Evolutionary conservation across 2,329 filamentous ascomycete species (phyloP), one percentile per base, ranked within the genome.

Genomic region (Parafenestella ontariensis): DNA sequence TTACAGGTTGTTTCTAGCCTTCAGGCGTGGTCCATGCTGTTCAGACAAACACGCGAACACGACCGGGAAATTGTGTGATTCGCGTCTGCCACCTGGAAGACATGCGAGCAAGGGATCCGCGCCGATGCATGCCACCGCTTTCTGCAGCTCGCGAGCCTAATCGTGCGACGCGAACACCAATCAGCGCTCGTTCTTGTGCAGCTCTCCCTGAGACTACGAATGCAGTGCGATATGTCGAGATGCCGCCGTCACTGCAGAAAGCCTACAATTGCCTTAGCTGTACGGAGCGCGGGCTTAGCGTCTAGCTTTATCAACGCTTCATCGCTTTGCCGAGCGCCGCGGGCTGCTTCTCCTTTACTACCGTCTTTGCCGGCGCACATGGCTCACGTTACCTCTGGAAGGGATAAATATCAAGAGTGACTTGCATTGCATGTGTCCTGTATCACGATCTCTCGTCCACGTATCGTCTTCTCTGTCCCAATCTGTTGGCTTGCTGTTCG

Each of bases 381-480:
- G 69, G 69, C 57, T 61, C 53, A 64, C 58, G 64, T 69, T 66
- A 69, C 69, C 54, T 63, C 54, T 52, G 18, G 54, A 57, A 56
- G 64, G 45, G 59, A 68, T 70, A 71, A 63, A 69, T 66, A 67
- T 68, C 61, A 55, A 67, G 68, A 68, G 68, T 69, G 62, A 64
- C 65, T 68, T 70, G 69, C 69, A 72, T 72, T 70, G 62, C 65
- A 70, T 72, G 64, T 62, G 64, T 62, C 54, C 59, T 65, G 70
- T 73, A 63, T 62, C 58, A 74, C 71, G 41, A 46, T 46, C 37
- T 48, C 37, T 49, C 29, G 41, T 56, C 49, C 54, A 58, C 57
- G 56, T 62, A 54, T 58, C 54, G 48, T 57, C 47, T 54, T 52
- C 56, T 59, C 49, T 57, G 64, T 64, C 52, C 60, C 48, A 65